Base-by-base conservation (phyloP, 139 green algal genomes). In the Asterochloris sp. region DNA sequence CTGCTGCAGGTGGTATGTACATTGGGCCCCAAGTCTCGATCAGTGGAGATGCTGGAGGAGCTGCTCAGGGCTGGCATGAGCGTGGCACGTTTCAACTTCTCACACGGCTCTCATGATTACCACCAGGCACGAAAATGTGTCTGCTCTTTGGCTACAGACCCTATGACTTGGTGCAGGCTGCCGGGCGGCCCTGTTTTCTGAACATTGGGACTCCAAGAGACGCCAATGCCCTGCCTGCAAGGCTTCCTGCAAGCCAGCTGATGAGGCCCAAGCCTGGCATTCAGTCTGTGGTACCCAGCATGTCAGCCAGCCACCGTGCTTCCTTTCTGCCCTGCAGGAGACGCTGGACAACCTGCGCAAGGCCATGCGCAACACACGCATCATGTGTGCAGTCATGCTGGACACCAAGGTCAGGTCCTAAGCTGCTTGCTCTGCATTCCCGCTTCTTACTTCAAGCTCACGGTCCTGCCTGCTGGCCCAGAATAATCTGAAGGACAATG, bases 351-450 rank as follows among this genome's bases (percentile, higher is more conserved):
- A 96, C 82, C 83, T 99, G 78, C 86, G 94, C 13, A 64, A 89
- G 26, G 96, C 94, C 13, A 96, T 95, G 87, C 60, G 83, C 26
- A 96, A 98, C 87, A 98, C 96, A 4, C 86, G 92, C 26, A 98
- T 98, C 76, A 97, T 98, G 92, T 99, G 96, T 85, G 96, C 96
- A 14, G 94, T 98, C 13, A 97, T 99, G 95, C 94, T 99, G 23
- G 97, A 99, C 85, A 99, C 97, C 62, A 99, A 99, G 93, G 95
- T 95, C 68, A 24, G n/a, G n/a, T n/a, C n/a, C n/a, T n/a, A n/a
- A n/a, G n/a, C n/a, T n/a, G 66, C 54, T 19, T 38, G 38, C 38
- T 54, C 2, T 54, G 38, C 38, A 54, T 54, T 6, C 38, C 38
- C 38, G 38, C 38, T 54, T 6, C 38, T 54, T 2, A 6, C 2